These are phyloP conservation scores for Xylariomycetidae sp. DNA, from an alignment of 2,329 filamentous ascomycete species.

Conservation along the genomic window DNA sequence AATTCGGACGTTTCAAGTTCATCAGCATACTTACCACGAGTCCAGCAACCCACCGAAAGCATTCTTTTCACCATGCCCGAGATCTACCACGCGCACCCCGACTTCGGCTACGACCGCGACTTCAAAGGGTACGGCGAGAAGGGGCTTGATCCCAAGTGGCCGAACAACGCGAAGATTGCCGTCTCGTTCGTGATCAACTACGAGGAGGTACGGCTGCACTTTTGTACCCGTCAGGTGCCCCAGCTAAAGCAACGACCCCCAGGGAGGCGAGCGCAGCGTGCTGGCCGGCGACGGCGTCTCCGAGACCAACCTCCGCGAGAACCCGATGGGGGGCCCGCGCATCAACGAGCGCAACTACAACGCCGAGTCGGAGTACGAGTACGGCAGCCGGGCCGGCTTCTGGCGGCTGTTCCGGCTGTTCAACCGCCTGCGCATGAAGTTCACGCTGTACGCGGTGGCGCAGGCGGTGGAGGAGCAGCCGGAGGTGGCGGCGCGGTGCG, in stretches of 20 bases:
- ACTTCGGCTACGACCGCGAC: slow-evolving; percentile 26
- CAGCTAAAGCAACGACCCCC: not conserved
- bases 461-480: slow-evolving; percentile 42
- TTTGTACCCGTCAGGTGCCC: not conserved
- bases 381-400: slow-evolving; percentile 41
- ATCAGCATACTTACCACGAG: too few relatives aligned
- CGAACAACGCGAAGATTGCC: slow-evolving; percentile 35
- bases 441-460: slow-evolving; percentile 44
- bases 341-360: slow-evolving; percentile 39
- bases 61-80: slow-evolving; percentile 22
- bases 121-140: slow-evolving; percentile 35
- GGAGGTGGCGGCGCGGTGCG: slow-evolving; percentile 38
- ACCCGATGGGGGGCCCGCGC: slow-evolving; percentile 26
- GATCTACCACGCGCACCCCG: slow-evolving; percentile 21
- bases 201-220: slow-evolving; percentile 30
- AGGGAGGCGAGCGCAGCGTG: slow-evolving; percentile 30
- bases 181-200: slow-evolving; percentile 41
- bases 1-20: too few relatives aligned
- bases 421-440: slow-evolving; percentile 41
- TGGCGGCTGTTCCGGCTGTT: slow-evolving; percentile 45
- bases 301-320: slow-evolving; percentile 34
- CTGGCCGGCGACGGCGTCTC: slow-evolving; percentile 31
- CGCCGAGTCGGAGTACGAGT: slow-evolving; percentile 45
- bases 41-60: too few relatives aligned
- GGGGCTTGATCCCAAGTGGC: slow-evolving; percentile 32